Evolutionary conservation across 2,329 filamentous ascomycete genomes (phyloP).

Genomic region (Calonectria fujianensis): DNA sequence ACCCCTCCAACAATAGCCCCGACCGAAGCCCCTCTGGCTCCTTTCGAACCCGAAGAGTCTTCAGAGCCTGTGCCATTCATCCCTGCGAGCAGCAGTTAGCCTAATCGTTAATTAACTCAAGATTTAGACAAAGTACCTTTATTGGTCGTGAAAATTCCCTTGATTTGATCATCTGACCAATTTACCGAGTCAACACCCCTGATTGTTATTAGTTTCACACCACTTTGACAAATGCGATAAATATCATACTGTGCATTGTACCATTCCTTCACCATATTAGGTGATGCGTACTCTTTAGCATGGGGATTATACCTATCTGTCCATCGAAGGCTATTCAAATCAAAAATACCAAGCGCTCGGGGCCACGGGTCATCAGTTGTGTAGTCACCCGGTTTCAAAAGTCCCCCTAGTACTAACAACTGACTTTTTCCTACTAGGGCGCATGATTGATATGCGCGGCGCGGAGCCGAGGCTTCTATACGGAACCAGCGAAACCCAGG

Average conservation of each 20-base stretch:
- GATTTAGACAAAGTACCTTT: too few relatives aligned
- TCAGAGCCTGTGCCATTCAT: too few relatives aligned
- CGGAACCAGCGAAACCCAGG: conserved; percentile 12
- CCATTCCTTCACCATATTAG: not conserved
- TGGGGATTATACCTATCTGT: not conserved
- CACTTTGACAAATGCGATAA: too few relatives aligned
- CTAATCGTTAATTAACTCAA: too few relatives aligned
- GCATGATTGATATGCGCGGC: not conserved
- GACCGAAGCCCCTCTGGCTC: not conserved
- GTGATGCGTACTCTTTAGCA: not conserved
- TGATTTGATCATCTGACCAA: not conserved
- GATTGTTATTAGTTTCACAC: too few relatives aligned
- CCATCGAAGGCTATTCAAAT: not conserved
- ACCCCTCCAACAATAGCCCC: not conserved
- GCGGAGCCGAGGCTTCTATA: not conserved
- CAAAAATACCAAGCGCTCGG: not conserved
- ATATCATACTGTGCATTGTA: not conserved
- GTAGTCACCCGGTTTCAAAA: not conserved
- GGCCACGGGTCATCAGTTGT: not conserved
- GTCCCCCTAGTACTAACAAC: not conserved
- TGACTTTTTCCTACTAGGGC: not conserved
- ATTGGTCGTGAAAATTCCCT: not conserved
- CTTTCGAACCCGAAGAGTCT: too few relatives aligned
- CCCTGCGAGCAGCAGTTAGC: too few relatives aligned
- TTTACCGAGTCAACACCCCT: not conserved